A percentile compares a stretch with the other conserved stretches of the same genome.
Conservation (phyloP, 2,329 filamentous ascomycete genomes). For the Aspergillus arachidicola region DNA sequence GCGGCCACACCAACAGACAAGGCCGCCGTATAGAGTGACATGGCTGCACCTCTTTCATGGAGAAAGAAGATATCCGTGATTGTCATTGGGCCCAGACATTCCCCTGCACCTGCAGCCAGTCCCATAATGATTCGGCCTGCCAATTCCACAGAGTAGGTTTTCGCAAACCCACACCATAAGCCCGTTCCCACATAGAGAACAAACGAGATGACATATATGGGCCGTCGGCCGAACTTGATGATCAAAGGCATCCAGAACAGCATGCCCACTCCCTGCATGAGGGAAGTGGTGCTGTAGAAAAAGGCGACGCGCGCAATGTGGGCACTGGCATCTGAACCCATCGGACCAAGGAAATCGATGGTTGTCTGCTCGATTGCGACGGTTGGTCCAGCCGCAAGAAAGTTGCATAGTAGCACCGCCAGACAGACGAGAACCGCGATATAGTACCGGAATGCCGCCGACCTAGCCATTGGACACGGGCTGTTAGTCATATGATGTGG, state of each 20-base stretch:
- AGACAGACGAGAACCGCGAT: conserved; percentile 17
- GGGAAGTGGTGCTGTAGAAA: conserved; percentile 56
- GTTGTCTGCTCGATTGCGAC: conserved; percentile 55
- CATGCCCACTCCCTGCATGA: conserved; percentile 52
- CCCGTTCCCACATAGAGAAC: conserved; percentile 36
- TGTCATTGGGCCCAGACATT: conserved; percentile 52
- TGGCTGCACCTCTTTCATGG: not conserved
- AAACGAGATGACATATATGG: conserved; percentile 18
- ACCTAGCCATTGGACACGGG: not conserved
- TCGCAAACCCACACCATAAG: conserved; percentile 40
- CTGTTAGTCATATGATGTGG: not conserved
- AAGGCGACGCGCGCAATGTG: conserved; percentile 42
- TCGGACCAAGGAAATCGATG: conserved; percentile 50
- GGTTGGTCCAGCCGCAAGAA: conserved; percentile 58
- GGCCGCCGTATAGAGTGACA: conserved; percentile 21
- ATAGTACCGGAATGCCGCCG: not conserved
- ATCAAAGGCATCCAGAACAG: conserved; percentile 42
- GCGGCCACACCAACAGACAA: conserved; percentile 21
- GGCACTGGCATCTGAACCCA: not conserved
- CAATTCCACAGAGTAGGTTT: conserved; percentile 30
- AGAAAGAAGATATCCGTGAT: conserved; percentile 47
- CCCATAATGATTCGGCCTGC: conserved; percentile 34
- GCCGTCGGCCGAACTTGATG: conserved; percentile 40
- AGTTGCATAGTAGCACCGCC: conserved; percentile 60
- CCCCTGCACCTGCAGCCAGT: conserved; percentile 56